These are phyloP conservation scores for Sugiyamaella valdiviana DNA, from an alignment of 805 yeast genomes.

Conservation along the genomic window DNA sequence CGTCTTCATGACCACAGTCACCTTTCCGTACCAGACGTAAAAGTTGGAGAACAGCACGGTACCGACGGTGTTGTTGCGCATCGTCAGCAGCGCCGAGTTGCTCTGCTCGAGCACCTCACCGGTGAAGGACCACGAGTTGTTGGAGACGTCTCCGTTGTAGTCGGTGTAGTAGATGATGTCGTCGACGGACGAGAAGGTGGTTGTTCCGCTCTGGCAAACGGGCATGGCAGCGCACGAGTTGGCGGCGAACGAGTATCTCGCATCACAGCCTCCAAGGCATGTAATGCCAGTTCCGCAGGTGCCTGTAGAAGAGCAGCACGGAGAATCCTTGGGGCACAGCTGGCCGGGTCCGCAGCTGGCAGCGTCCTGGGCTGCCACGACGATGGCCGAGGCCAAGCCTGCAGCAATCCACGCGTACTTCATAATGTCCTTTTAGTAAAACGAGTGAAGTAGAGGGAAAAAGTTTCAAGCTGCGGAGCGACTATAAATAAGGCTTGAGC, in stretches of 20 bases:
- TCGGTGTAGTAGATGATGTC: conserved; percentile 33
- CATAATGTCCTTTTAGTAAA: conserved; percentile 4
- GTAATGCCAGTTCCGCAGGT: conserved; percentile 68
- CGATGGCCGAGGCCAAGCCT: conserved; percentile 12
- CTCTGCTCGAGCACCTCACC: conserved; percentile 45
- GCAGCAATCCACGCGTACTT: conserved; percentile 3
- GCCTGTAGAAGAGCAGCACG: conserved; percentile 84
- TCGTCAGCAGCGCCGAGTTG: conserved; percentile 57
- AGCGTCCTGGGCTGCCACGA: conserved; percentile 25
- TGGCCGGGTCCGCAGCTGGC: conserved; percentile 45
- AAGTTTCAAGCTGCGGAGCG: background rate
- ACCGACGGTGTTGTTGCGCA: conserved; percentile 73
- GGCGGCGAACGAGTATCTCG: conserved; percentile 55
- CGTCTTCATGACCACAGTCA: conserved; percentile 61
- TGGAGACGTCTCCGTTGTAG: conserved; percentile 66
- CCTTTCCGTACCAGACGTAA: conserved; percentile 84
- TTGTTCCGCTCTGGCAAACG: conserved; percentile 44
- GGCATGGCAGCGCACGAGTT: conserved; percentile 86
- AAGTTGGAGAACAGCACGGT: conserved; percentile 74
- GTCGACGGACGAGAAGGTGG: conserved; percentile 29
- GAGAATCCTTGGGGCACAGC: conserved; percentile 68
- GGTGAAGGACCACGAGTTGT: conserved; percentile 62
- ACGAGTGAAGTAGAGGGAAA: background rate
- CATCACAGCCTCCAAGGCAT: conserved; percentile 88
- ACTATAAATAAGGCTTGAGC: background rate